phyloP scores from a whole-genome alignment of 2,329 filamentous ascomycete genomes.

The Diplodia sapinea region DNA sequence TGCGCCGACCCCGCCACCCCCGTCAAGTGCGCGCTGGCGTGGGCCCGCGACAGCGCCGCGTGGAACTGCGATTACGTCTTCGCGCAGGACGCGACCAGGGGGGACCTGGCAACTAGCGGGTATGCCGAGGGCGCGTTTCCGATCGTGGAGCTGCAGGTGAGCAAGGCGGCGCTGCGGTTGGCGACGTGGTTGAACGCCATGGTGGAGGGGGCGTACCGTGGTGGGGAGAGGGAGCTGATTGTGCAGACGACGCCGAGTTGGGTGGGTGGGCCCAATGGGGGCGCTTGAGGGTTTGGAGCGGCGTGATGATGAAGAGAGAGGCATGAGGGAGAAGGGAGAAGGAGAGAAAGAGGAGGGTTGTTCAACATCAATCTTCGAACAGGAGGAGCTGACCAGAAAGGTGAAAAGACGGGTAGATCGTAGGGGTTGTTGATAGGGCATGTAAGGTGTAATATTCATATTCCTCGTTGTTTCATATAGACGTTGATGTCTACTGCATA shows the following conservation, averaged over 20 bases:
- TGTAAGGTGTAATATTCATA: not conserved
- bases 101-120: constrained; percentile 44
- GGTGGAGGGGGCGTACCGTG: constrained; percentile 35
- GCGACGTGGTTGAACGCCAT: constrained; percentile 49
- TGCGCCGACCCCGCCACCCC: constrained; percentile 45
- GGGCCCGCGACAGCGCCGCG: constrained; percentile 49
- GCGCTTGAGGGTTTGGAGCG: not conserved
- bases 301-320: not conserved
- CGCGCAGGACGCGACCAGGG: constrained; percentile 35
- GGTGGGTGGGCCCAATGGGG: constrained; percentile 12
- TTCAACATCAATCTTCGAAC: no score
- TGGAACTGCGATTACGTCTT: constrained; percentile 51
- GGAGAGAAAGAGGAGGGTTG: no score
- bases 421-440: not conserved
- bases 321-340: not conserved
- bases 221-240: constrained; percentile 34
- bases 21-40: constrained; percentile 44
- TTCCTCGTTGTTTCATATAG: not conserved
- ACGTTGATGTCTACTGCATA: not conserved
- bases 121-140: constrained; percentile 49
- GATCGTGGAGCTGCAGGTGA: constrained; percentile 50
- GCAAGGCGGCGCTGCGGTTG: constrained; percentile 49
- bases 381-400: not conserved
- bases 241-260: constrained; percentile 31
- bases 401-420: not conserved